Conservation (phyloP, 164 flowering plant genomes). For the Dillenia turbinata region DNA sequence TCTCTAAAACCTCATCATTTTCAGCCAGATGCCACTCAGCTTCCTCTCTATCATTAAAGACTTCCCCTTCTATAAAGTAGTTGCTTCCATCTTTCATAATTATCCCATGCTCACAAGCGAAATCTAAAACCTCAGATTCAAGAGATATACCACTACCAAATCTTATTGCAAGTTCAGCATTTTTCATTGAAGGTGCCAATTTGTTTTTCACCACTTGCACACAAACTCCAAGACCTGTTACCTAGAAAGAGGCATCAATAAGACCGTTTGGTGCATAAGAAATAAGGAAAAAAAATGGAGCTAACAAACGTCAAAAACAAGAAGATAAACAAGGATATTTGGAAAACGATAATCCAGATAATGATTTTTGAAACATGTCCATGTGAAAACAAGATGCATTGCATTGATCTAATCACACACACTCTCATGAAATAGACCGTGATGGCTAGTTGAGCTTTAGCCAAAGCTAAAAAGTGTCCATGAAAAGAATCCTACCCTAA, state of each 20-base stretch:
- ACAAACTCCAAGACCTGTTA: constrained; percentile 54
- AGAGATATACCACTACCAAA: constrained; percentile 65
- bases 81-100: constrained; percentile 41
- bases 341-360: too few species aligned
- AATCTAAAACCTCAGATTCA: constrained; percentile 64
- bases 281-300: not conserved
- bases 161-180: constrained; percentile 53
- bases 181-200: constrained; percentile 60
- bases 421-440: too few species aligned
- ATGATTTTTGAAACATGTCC: too few species aligned
- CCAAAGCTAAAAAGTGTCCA: too few species aligned
- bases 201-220: constrained; percentile 82
- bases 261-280: too few species aligned
- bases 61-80: constrained; percentile 49
- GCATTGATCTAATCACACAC: too few species aligned
- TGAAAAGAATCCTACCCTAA: too few species aligned
- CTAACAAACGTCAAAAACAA: too few species aligned
- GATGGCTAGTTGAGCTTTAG: too few species aligned
- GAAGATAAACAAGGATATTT: too few species aligned
- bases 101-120: constrained; percentile 71
- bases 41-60: constrained; percentile 34
- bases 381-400: too few species aligned
- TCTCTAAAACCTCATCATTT: constrained; percentile 40
- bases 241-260: constrained; percentile 21
- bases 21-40: constrained; percentile 49